phyloP scores from a whole-genome alignment of 768 basidiomycete species.

The Coprinopsis marcescibilis region DNA sequence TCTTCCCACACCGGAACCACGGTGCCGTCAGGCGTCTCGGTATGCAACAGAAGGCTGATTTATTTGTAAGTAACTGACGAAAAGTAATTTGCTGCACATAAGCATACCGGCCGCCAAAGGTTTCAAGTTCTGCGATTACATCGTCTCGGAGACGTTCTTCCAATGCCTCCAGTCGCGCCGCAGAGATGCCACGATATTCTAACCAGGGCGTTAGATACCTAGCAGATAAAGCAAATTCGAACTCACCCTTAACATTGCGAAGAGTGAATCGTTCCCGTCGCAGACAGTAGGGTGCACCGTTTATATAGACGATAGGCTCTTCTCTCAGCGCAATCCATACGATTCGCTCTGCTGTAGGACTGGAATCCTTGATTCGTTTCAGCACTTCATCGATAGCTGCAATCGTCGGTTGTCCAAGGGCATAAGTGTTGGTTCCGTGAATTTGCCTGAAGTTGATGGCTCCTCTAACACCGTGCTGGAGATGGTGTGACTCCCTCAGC shows the following conservation, averaged over 20 bases:
- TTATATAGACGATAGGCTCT: slow-evolving; percentile 88
- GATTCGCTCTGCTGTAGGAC: slow-evolving; percentile 57
- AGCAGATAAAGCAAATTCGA: background rate
- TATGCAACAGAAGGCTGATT: slow-evolving; percentile 75
- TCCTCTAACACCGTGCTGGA: slow-evolving; percentile 73
- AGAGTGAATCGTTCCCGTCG: slow-evolving; percentile 81
- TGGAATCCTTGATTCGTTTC: slow-evolving; percentile 48
- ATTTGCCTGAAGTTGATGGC: slow-evolving; percentile 92
- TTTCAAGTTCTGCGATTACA: slow-evolving; percentile 73
- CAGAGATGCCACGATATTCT: slow-evolving; percentile 96
- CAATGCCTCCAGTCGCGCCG: slow-evolving; percentile 79
- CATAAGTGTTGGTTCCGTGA: slow-evolving; percentile 76
- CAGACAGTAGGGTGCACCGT: slow-evolving; percentile 87
- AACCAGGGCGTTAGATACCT: background rate
- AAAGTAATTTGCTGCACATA: background rate
- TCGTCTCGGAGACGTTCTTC: slow-evolving; percentile 89
- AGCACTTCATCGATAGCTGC: slow-evolving; percentile 85
- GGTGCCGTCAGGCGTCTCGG: slow-evolving; percentile 80
- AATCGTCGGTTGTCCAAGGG: slow-evolving; percentile 87
- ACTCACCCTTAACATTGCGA: slow-evolving; percentile 91
- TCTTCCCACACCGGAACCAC: slow-evolving; percentile 96
- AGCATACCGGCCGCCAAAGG: slow-evolving; percentile 76
- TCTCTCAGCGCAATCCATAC: slow-evolving; percentile 94
- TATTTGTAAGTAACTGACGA: background rate
- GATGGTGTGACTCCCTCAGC: slow-evolving; percentile 64